Percentiles rank a stretch among this genome's conserved stretches.
Evolutionary conservation across 1,139 yeast genomes (phyloP).

Genomic region (Candida sanyaensis): DNA sequence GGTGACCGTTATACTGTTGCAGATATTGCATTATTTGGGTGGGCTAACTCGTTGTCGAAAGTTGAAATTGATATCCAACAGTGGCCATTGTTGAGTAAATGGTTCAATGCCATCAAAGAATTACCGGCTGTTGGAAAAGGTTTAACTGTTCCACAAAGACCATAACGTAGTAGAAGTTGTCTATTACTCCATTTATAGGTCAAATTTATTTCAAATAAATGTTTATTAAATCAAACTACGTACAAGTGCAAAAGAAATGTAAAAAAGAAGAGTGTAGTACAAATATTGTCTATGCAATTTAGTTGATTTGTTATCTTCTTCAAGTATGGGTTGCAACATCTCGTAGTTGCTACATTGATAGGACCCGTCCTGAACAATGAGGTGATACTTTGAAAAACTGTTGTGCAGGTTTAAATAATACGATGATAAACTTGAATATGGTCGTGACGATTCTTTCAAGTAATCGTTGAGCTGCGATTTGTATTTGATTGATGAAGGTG

Average conservation of each 20-base stretch:
- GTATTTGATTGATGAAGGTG: constrained; percentile 7
- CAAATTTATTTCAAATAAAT: not conserved
- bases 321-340: not conserved
- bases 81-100: constrained; percentile 44
- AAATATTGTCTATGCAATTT: not conserved
- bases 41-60: constrained; percentile 23
- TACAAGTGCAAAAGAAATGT: not conserved
- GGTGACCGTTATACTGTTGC: constrained; percentile 58
- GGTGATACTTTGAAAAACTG: not conserved
- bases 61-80: constrained; percentile 39
- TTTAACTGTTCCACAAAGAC: constrained; percentile 8
- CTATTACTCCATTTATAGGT: not conserved
- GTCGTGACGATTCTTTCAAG: constrained; percentile 1
- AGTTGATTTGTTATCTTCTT: not conserved
- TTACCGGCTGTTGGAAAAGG: constrained; percentile 43
- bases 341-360: constrained; percentile 1
- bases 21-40: constrained; percentile 49
- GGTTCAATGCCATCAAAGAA: constrained; percentile 42
- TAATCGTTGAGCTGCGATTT: constrained; percentile 12
- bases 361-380: constrained; percentile 1
- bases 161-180: not conserved
- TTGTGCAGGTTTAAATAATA: not conserved
- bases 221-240: not conserved
- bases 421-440: constrained; percentile 2
- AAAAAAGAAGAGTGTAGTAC: not conserved